Evolutionary conservation across 176 grass and related monocot genomes (phyloP), one percentile per base, ranked within the genome.

Genomic region (Carex kokanica): DNA sequence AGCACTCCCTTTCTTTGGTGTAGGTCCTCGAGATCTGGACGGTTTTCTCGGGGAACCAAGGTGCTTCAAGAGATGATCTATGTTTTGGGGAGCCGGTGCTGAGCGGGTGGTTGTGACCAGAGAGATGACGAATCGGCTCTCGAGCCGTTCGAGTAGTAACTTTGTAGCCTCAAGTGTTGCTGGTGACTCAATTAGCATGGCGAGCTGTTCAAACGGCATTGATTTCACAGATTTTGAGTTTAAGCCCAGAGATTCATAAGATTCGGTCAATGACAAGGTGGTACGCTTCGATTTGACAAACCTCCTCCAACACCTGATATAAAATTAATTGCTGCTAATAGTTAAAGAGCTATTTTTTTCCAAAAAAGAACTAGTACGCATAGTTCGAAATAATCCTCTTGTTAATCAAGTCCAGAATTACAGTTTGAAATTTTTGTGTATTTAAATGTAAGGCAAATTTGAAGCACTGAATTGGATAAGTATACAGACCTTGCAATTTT

Each of bases 201-300:
- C 96, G 60, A 99, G 79, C 58, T 93, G 88, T 80, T 99, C 96
- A 81, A 99, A 99, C 56, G 89, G 93, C 96, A 93, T 99, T 60
- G 71, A 86, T 64, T 93, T 93, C 31, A 93, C 91, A 61, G 96
- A 89, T 57, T 90, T 91, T 67, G 91, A 89, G 66, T 91, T 92
- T 61, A 99, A 84, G 72, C 83, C 86, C 61, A 99, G 88, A 8
- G 85, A 85, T 61, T 89, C 85, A 83, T 95, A 99, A 66, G 91
- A 68, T 92, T 89, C 86, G 81, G 84, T 87, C 70, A 99, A 75
- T 21, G 64, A 49, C 14, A 84, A 68, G 41, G 93, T 99, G 32
- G 96, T 93, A 80, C 86, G 89, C 78, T n/a, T 91, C 34, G 88
- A 93, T 81, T 83, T 95, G 82, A 92, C 93, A 92, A 99, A 99